Base-by-base conservation (phyloP, 805 yeast species). In the Phaffomyces antillensis region DNA sequence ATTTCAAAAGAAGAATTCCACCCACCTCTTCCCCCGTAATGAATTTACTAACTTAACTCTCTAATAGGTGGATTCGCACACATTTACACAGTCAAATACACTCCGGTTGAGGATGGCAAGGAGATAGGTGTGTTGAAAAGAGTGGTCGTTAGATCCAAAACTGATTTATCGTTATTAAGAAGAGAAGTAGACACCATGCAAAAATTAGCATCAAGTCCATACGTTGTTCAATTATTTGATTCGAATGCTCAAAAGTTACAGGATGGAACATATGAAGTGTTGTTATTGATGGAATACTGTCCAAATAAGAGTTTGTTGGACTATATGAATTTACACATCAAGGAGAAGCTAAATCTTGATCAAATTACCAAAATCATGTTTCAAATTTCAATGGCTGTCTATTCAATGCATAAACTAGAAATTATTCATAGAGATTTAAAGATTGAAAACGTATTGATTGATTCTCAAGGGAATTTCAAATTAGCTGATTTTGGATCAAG, bases 401-500 rank as follows among this genome's bases (percentile, higher is more conserved):
- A 85, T 40, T 82, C 81, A 54, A 88, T 93, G 96, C 99, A 91
- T 65, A 73, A 75, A 42, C 58, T 78, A 45, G 61, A 67, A 16
- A 68, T 91, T 58, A 82, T 91, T 44, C 99, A 91, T 64, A 73
- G 98, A 39, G 98, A 93, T 66, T 79, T 91, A 52, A 93, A 93
- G 67, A 89, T 93, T 51, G 98, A 91, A 61, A 93, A 91, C 63
- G 96, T 91, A 17, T 70, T 91, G 46, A 86, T 93, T 33, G 89
- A 86, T 61, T 67, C 75, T 4, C 61, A 73, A 3, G 78, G 81
- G 47, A 72, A 74, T 52, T 93, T 84, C 67, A 90, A 89, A 61
- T 67, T 93, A 20, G 86, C 96, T 58, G 99, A 93, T 66, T 93
- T 93, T 65, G 99, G 99, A 4, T 87, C 96, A 1, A 83, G 93